Evolutionary conservation across 1,139 yeast genomes (phyloP).

Genomic region (Candida smagusa): DNA sequence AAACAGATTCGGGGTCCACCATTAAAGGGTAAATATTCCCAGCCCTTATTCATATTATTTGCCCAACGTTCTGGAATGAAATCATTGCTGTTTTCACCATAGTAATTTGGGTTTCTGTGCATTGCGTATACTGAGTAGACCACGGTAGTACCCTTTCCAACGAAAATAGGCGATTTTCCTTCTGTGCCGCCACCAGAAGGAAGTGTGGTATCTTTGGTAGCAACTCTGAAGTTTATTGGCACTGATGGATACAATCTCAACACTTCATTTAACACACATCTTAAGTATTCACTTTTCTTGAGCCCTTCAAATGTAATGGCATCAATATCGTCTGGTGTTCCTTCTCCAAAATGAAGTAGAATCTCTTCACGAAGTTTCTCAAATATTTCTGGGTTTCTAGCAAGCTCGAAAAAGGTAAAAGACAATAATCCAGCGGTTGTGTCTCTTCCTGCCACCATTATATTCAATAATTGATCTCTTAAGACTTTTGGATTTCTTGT

Average conservation of each 20-base stretch:
- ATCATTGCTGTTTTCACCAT: slow-evolving; percentile 46
- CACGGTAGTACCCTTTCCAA: slow-evolving; percentile 45
- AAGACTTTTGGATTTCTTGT: slow-evolving; percentile 39
- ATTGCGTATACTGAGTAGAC: slow-evolving; percentile 43
- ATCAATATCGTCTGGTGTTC: slow-evolving; percentile 22
- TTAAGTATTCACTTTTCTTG: slow-evolving; percentile 46
- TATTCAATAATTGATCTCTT: slow-evolving; percentile 43
- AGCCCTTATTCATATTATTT: slow-evolving; percentile 32
- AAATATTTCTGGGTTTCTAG: slow-evolving; percentile 36
- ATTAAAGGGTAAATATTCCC: slow-evolving; percentile 55
- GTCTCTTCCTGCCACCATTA: slow-evolving; percentile 45
- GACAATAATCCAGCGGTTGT: slow-evolving; percentile 46
- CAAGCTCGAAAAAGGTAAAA: slow-evolving; percentile 37
- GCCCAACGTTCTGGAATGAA: slow-evolving; percentile 54
- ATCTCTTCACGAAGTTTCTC: slow-evolving; percentile 30
- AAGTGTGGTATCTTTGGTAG: slow-evolving; percentile 42
- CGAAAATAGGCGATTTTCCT: slow-evolving; percentile 36
- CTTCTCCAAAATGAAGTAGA: slow-evolving; percentile 30
- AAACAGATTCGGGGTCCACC: slow-evolving; percentile 61
- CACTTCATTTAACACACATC: slow-evolving; percentile 45
- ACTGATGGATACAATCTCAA: slow-evolving; percentile 55
- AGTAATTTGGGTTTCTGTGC: slow-evolving; percentile 42
- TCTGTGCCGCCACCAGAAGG: slow-evolving; percentile 53
- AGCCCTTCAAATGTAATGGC: slow-evolving; percentile 44
- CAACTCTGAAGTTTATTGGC: slow-evolving; percentile 47